Base-by-base conservation (phyloP, 192 early-diverging fungal genomes). In the Coemansia biformis region DNA sequence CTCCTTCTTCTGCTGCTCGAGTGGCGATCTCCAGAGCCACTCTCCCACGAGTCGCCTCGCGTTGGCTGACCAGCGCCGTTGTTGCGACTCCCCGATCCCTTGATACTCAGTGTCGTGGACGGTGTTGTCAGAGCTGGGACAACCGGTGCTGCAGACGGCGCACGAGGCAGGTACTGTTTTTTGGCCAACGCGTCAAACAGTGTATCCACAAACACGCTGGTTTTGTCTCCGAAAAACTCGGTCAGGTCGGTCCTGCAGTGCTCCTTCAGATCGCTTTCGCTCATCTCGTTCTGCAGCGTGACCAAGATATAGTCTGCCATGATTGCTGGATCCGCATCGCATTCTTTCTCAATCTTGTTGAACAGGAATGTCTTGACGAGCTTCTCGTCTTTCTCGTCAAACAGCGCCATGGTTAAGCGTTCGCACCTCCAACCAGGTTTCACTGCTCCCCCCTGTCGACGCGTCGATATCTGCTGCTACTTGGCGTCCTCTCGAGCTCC, bases 271-370 rank as follows among this genome's bases (percentile, higher is more conserved):
- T 62, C 67, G 6, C 24, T 12, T 34, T 44, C 55, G 37, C 34
- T 48, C 60, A 63, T 63, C 38, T 71, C 60, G 60, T 71, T 71
- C 33, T 63, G 59, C 43, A 71, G 44, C 7, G 67, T 71, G 0
- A 71, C 57, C 23, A 71, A 30, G 18, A 71, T 55, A 32, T 71
- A 71, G 56, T 71, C 67, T 4, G 67, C 49, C 67, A 71, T 63
- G n/a, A 59, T 71, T 0, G 34, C 54, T 0, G 67, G 67, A 37
- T 71, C 67, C 10, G 60, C 60, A 46, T 63, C 67, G 23, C 51
- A 63, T 28, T 64, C 57, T 21, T 53, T 57, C 35, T 61, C 43
- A 24, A 65, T 73, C 57, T 73, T 73, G 53, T 61, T 56, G 47
- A 61, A 60, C 1, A 73, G 45, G 30, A 73, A 61, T 26, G 21